These are phyloP conservation scores for Solanum hybrid DNA, from an alignment of 305 asterid genomes.

Conservation along the genomic window DNA sequence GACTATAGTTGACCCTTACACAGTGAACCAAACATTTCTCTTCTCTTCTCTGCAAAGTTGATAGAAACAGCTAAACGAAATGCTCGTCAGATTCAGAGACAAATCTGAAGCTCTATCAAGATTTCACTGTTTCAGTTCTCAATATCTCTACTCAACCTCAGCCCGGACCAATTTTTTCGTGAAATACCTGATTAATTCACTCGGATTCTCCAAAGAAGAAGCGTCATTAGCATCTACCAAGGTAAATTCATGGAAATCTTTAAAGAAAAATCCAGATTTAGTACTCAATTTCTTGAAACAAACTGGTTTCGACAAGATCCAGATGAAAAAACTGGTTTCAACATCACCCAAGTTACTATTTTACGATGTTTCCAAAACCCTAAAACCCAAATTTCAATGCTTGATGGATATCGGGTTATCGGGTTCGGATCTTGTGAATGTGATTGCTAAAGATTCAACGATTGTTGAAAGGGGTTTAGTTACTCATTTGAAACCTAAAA, in stretches of 20 bases:
- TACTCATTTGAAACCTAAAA: not conserved
- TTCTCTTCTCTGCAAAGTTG: not conserved
- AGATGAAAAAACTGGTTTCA: not conserved
- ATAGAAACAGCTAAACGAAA: not conserved
- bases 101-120: not conserved
- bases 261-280: not conserved
- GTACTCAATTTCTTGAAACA: not conserved
- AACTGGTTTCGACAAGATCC: not conserved
- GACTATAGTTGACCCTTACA: not conserved
- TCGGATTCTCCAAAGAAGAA: slow-evolving; percentile 6
- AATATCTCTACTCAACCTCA: not conserved
- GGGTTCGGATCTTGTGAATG: not conserved
- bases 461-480: not conserved
- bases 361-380: slow-evolving; percentile 1
- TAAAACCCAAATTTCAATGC: slow-evolving; percentile 3
- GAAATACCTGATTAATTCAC: not conserved
- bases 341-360: not conserved
- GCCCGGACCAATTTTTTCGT: not conserved
- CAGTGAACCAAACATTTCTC: not conserved
- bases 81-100: not conserved
- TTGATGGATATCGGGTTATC: not conserved
- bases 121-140: not conserved
- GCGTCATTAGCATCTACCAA: not conserved
- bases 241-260: not conserved
- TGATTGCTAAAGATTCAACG: not conserved